phyloP scores from a whole-genome alignment of 1,139 yeast genomes.

The Candida sanyaensis region DNA sequence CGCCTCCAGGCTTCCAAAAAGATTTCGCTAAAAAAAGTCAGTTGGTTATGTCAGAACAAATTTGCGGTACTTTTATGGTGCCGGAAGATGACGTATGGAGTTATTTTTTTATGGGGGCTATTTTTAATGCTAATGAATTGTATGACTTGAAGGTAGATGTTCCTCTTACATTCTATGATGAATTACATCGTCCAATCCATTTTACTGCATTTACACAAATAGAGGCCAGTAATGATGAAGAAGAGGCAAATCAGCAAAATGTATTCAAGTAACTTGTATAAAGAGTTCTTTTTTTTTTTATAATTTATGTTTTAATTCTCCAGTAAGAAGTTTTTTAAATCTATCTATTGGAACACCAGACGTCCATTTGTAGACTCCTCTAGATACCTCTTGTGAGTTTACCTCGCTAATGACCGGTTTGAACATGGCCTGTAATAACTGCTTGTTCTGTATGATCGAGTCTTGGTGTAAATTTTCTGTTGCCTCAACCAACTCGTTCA shows the following conservation, averaged over 20 bases:
- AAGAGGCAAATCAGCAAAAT: constrained; percentile 69
- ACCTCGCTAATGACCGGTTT: constrained; percentile 48
- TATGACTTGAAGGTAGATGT: constrained; percentile 71
- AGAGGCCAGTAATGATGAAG: constrained; percentile 56
- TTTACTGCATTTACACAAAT: constrained; percentile 73
- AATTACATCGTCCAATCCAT: constrained; percentile 85
- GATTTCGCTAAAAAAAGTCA: constrained; percentile 66
- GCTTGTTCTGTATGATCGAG: constrained; percentile 64
- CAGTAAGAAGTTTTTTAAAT: constrained; percentile 56
- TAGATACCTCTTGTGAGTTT: constrained; percentile 63
- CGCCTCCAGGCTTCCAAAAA: constrained; percentile 66
- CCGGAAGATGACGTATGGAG: constrained; percentile 91
- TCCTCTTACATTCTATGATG: constrained; percentile 84
- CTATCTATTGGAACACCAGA: constrained; percentile 73
- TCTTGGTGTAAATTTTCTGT: constrained; percentile 55
- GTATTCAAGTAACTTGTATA: constrained; percentile 49
- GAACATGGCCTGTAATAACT: constrained; percentile 50
- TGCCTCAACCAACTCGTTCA: constrained; percentile 46
- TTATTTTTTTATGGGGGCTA: constrained; percentile 83
- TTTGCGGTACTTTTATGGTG: constrained; percentile 81
- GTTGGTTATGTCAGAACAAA: constrained; percentile 70
- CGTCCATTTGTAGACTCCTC: constrained; percentile 70
- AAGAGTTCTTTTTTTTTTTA: constrained; percentile 7
- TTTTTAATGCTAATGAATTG: constrained; percentile 66
- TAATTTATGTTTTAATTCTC: constrained; percentile 63